These are phyloP conservation scores for Floccularia luteovirens DNA, from an alignment of 768 basidiomycete genomes.

Conservation along the genomic window DNA sequence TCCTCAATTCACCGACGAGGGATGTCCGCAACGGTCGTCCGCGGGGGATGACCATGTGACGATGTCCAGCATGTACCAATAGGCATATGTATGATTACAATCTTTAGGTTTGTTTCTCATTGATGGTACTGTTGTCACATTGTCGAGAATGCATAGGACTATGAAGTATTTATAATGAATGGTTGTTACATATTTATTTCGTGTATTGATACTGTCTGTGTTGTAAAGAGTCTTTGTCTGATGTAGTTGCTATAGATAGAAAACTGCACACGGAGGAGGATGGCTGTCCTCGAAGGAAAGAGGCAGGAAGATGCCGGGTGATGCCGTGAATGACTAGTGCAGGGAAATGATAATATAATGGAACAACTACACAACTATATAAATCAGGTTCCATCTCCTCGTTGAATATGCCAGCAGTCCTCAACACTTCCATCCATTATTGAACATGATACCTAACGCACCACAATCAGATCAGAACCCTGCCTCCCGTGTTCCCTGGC, in stretches of 20 bases:
- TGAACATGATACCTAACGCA: slow-evolving; percentile 55
- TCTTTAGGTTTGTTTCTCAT: slow-evolving; percentile 12
- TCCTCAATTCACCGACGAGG: slow-evolving; percentile 40
- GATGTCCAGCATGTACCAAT: not conserved
- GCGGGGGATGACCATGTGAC: slow-evolving; percentile 27
- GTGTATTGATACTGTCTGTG: slow-evolving; percentile 6
- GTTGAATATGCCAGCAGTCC: slow-evolving; percentile 13
- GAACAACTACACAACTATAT: no score
- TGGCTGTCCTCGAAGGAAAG: no score
- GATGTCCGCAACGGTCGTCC: slow-evolving; percentile 42
- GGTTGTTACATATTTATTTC: slow-evolving; percentile 5
- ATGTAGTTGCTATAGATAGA: no score
- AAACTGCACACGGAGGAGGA: no score
- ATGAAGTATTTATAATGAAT: slow-evolving; percentile 6
- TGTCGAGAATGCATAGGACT: slow-evolving; percentile 3
- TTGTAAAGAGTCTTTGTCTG: slow-evolving; percentile 1
- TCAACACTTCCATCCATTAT: slow-evolving; percentile 5
- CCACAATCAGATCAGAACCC: slow-evolving; percentile 61
- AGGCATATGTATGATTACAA: slow-evolving; percentile 11
- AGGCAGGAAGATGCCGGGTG: no score
- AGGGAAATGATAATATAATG: no score
- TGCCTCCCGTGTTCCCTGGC: slow-evolving; percentile 78
- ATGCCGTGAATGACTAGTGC: no score
- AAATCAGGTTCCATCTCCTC: not conserved
- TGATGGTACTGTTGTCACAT: not conserved